These are phyloP conservation scores for Diaporthe helianthi DNA, from an alignment of 2,329 filamentous ascomycete species.

Conservation along the genomic window DNA sequence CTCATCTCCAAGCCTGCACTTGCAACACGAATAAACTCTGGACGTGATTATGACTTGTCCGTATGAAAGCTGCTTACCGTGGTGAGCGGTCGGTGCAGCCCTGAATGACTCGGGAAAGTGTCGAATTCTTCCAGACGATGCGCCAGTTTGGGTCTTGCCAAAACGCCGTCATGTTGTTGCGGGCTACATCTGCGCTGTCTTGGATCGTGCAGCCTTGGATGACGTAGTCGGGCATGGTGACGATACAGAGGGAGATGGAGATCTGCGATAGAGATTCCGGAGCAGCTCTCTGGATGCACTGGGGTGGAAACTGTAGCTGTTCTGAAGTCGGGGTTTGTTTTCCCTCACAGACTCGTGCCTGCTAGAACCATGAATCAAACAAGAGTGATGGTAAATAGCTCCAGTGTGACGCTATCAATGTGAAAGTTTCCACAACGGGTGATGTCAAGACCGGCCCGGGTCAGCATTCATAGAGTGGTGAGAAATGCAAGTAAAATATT, in stretches of 20 bases:
- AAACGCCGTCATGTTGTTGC: constrained; percentile 38
- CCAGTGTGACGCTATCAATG: background rate
- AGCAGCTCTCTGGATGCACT: background rate
- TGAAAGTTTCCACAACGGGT: background rate
- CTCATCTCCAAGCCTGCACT: too few relatives aligned
- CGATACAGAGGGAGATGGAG: too few relatives aligned
- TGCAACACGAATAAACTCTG: too few relatives aligned
- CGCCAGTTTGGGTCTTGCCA: constrained; percentile 37
- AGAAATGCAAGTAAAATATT: background rate
- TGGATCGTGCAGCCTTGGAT: constrained; percentile 34
- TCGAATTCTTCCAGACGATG: constrained; percentile 32
- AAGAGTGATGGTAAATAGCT: background rate
- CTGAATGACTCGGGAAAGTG: constrained; percentile 21
- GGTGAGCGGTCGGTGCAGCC: constrained; percentile 19
- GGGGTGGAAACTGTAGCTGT: background rate
- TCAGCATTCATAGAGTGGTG: background rate
- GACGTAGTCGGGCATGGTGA: constrained; percentile 25
- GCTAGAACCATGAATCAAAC: background rate
- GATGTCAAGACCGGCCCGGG: background rate
- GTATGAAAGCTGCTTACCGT: background rate
- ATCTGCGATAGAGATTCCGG: background rate
- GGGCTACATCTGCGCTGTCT: constrained; percentile 34
- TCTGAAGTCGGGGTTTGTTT: background rate
- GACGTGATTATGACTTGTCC: too few relatives aligned
- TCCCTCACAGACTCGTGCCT: background rate